These are phyloP conservation scores for Collariella sp. DNA, from an alignment of 495 filamentous ascomycete genomes.

Conservation along the genomic window DNA sequence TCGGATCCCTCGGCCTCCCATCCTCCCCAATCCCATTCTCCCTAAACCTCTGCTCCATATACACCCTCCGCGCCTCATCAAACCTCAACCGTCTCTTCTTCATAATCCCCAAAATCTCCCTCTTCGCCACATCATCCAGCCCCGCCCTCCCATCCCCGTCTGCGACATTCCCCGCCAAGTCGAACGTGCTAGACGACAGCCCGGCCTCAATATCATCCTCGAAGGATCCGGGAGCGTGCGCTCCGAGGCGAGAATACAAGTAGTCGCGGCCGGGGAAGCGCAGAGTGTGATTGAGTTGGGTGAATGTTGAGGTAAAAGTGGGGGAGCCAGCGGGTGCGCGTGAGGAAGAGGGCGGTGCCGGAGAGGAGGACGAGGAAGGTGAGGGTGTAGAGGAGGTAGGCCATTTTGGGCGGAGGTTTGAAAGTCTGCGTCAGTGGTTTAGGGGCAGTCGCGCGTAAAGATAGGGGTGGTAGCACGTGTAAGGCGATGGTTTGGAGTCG, in stretches of 20 bases:
- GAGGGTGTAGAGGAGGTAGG: conserved; percentile 69
- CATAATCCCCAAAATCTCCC: conserved; percentile 82
- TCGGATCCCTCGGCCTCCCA: conserved; percentile 82
- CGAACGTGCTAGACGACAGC: conserved; percentile 70
- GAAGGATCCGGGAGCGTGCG: conserved; percentile 58
- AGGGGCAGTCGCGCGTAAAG: too few relatives aligned
- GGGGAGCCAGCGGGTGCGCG: conserved; percentile 66
- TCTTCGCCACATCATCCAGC: conserved; percentile 68
- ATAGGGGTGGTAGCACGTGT: neutral
- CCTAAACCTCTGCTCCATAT: conserved; percentile 72
- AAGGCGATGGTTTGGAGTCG: neutral
- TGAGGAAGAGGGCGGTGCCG: conserved; percentile 62
- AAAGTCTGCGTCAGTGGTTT: neutral
- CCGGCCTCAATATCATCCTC: conserved; percentile 75
- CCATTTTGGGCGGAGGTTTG: conserved; percentile 41
- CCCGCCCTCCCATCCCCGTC: conserved; percentile 68
- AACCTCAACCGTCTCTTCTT: conserved; percentile 64
- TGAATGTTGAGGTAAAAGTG: conserved; percentile 47
- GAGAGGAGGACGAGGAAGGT: conserved; percentile 54
- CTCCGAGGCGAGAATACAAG: conserved; percentile 62
- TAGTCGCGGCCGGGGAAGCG: conserved; percentile 50
- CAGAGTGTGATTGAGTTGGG: conserved; percentile 9
- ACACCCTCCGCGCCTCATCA: conserved; percentile 82
- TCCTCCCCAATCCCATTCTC: conserved; percentile 83
- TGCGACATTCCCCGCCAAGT: conserved; percentile 68